Evolutionary conservation across 129 eudicot genomes (phyloP).

Genomic region (Flaveria ramosissima): DNA sequence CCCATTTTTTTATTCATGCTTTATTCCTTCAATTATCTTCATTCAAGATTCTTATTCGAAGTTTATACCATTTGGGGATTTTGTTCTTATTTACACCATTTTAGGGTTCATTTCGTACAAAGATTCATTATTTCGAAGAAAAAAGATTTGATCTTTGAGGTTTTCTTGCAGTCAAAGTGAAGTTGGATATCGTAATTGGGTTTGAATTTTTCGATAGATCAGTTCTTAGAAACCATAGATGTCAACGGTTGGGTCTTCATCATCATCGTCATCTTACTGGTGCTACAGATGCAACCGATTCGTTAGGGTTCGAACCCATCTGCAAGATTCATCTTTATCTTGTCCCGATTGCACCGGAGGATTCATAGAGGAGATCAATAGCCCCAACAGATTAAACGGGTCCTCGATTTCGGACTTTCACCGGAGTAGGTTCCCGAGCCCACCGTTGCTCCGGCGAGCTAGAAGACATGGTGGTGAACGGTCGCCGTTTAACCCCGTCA

Average conservation of each 20-base stretch:
- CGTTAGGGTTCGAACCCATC: slow-evolving; percentile 50
- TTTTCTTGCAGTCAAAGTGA: neutral
- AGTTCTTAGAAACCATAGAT: slow-evolving; percentile 23
- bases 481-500: slow-evolving; percentile 61
- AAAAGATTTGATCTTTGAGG: slow-evolving; percentile 6
- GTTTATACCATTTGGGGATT: slow-evolving; percentile 21
- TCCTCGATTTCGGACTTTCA: too few species aligned
- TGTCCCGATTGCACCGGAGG: slow-evolving; percentile 90
- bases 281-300: slow-evolving; percentile 89
- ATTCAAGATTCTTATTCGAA: slow-evolving; percentile 24
- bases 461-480: slow-evolving; percentile 56
- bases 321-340: slow-evolving; percentile 46
- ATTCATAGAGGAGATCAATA: slow-evolving; percentile 63
- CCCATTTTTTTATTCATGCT: slow-evolving; percentile 5
- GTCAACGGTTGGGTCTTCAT: slow-evolving; percentile 49
- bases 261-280: slow-evolving; percentile 59
- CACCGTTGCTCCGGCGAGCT: slow-evolving; percentile 55
- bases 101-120: slow-evolving; percentile 15
- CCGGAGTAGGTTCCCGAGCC: too few species aligned
- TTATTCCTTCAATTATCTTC: slow-evolving; percentile 24
- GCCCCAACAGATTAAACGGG: neutral
- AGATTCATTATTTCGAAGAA: neutral
- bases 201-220: too few species aligned
- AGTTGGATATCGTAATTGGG: too few species aligned
- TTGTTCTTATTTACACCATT: neutral